phyloP scores from a whole-genome alignment of 1,139 yeast genomes.

The Keqinozyma sinolaborantium region DNA sequence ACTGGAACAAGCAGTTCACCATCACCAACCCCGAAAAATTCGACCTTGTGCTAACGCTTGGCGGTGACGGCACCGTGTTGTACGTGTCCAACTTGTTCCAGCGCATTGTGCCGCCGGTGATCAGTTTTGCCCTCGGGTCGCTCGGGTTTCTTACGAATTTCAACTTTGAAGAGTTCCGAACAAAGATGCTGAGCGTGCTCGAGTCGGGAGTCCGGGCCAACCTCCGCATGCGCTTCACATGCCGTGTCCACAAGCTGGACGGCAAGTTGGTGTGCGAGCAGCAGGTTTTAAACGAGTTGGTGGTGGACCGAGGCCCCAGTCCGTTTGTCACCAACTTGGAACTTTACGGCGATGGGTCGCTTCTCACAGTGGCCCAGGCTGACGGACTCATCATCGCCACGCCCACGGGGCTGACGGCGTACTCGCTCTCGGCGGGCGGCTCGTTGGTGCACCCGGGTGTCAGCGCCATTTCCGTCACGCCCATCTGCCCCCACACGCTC shows the following conservation, averaged over 20 bases:
- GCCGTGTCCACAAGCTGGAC: slow-evolving; percentile 56
- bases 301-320: slow-evolving; percentile 84
- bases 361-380: slow-evolving; percentile 84
- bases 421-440: slow-evolving; percentile 88
- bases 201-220: slow-evolving; percentile 74
- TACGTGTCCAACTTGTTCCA: slow-evolving; percentile 79
- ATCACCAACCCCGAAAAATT: slow-evolving; percentile 55
- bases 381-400: slow-evolving; percentile 88
- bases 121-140: slow-evolving; percentile 77
- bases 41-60: slow-evolving; percentile 75
- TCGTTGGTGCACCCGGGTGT: slow-evolving; percentile 88
- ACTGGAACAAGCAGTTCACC: slow-evolving; percentile 66
- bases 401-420: slow-evolving; percentile 92
- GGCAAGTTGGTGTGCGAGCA: slow-evolving; percentile 66
- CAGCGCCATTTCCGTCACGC: slow-evolving; percentile 84
- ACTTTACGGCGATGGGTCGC: slow-evolving; percentile 74
- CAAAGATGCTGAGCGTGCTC: slow-evolving; percentile 51
- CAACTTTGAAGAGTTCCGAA: slow-evolving; percentile 65
- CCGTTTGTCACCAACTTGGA: slow-evolving; percentile 85
- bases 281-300: slow-evolving; percentile 79
- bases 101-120: slow-evolving; percentile 81
- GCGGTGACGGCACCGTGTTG: slow-evolving; percentile 90
- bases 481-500: slow-evolving; percentile 88
- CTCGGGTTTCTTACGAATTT: slow-evolving; percentile 81
- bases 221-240: slow-evolving; percentile 77